Evolutionary conservation across 441 rosid genomes (phyloP).

Genomic region (Rhodomyrtus psidioides): DNA sequence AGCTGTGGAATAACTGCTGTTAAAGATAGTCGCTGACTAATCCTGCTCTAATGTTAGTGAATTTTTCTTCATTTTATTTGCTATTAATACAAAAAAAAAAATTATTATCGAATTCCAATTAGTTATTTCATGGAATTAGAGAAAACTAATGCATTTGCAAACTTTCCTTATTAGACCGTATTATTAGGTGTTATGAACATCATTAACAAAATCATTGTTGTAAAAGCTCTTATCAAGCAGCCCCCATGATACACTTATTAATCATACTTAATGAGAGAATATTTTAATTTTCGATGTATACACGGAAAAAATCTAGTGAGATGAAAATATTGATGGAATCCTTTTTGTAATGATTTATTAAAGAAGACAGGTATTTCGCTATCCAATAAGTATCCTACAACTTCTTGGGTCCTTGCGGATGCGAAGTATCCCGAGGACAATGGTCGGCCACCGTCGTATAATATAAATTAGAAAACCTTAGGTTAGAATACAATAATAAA

Average conservation of each 20-base stretch:
- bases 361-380: background rate
- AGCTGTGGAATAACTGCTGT: too few relatives aligned
- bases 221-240: background rate
- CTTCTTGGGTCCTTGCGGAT: background rate
- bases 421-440: background rate
- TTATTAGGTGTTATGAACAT: accelerated
- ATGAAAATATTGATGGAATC: background rate
- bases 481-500: background rate
- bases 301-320: too few relatives aligned
- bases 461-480: background rate
- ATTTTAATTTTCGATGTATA: background rate
- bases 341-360: background rate
- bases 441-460: background rate
- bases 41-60: background rate
- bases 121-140: background rate
- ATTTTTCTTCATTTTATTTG: background rate
- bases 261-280: background rate
- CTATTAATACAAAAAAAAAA: background rate
- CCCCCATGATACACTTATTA: background rate
- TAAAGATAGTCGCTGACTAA: too few relatives aligned
- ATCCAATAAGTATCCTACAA: background rate
- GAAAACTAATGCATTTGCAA: background rate
- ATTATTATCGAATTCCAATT: background rate
- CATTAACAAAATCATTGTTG: background rate
- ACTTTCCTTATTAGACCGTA: background rate